Percentiles rank a stretch among this genome's conserved stretches.
Evolutionary conservation across 2,329 filamentous ascomycete species (phyloP).

Genomic region (Aspergillus pseudonomiae): DNA sequence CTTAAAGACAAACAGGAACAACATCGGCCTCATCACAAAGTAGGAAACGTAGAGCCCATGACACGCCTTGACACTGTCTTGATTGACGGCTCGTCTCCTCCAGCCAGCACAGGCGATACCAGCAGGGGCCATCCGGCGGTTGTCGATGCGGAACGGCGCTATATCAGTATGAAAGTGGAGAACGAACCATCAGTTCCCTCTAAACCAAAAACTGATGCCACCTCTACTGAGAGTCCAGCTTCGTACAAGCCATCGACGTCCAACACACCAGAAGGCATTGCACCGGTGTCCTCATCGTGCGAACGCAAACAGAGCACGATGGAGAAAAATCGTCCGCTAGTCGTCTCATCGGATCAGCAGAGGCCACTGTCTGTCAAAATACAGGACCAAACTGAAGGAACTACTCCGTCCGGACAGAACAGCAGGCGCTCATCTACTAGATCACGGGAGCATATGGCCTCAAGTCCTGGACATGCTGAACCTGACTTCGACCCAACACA

Average conservation of each 20-base stretch:
- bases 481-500: constrained; percentile 1
- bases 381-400: background rate
- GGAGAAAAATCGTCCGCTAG: constrained; percentile 12
- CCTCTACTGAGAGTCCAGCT: background rate
- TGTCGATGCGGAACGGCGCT: constrained; percentile 13
- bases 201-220: background rate
- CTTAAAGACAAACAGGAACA: constrained; percentile 5
- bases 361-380: background rate
- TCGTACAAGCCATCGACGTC: constrained; percentile 12
- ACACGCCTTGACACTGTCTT: constrained; percentile 14
- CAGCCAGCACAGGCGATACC: constrained; percentile 19
- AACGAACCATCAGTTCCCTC: background rate
- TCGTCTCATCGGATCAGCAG: constrained; percentile 17
- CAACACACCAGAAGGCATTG: constrained; percentile 2
- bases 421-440: background rate
- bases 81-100: constrained; percentile 22
- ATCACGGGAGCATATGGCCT: background rate
- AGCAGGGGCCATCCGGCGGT: constrained; percentile 19
- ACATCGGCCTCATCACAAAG: constrained; percentile 8
- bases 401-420: background rate
- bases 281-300: background rate
- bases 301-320: constrained; percentile 5
- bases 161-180: constrained; percentile 18
- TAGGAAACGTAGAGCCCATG: constrained; percentile 3
- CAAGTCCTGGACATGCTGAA: background rate